These are phyloP conservation scores for Mortierella sp. DNA, from an alignment of 371 early-diverging fungal species.

Conservation along the genomic window DNA sequence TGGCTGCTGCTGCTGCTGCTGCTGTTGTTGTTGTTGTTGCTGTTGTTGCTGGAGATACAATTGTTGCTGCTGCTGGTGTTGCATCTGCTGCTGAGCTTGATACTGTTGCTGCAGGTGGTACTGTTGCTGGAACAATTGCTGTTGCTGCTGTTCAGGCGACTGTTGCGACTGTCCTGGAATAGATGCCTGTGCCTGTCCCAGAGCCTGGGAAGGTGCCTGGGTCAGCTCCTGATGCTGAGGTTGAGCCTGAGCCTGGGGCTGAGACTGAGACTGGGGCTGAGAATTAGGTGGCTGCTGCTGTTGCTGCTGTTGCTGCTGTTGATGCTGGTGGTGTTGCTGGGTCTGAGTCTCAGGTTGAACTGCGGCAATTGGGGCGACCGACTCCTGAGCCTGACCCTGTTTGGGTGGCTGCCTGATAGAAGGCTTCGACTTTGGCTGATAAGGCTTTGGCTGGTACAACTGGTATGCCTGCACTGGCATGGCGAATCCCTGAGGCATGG, in stretches of 20 bases:
- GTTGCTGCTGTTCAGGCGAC: conserved; percentile 25
- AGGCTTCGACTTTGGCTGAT: conserved; percentile 50
- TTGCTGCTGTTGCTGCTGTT: not conserved
- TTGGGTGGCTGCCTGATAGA: conserved; percentile 15
- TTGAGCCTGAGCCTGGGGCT: conserved; percentile 8
- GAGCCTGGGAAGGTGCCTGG: conserved; percentile 10
- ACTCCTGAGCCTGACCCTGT: conserved; percentile 16
- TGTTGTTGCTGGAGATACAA: conserved; percentile 21
- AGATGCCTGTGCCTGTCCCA: conserved; percentile 4
- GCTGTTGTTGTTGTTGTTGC: conserved; percentile 23
- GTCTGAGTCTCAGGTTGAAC: not conserved
- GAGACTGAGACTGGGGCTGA: conserved; percentile 1
- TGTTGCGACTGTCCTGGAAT: conserved; percentile 11
- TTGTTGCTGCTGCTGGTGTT: conserved; percentile 28
- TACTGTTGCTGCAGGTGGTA: conserved; percentile 24
- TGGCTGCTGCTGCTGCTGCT: conserved; percentile 21
- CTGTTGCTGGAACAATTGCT: conserved; percentile 15
- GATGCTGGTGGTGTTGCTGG: not conserved
- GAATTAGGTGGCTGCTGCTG: not conserved
- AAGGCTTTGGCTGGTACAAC: conserved; percentile 54
- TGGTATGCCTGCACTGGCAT: conserved; percentile 53
- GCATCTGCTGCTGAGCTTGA: conserved; percentile 25
- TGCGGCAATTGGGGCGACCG: not conserved
- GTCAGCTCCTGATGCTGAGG: not conserved
- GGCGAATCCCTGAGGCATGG: conserved; percentile 26